Base-by-base conservation (phyloP, 352 stramenopile genomes). In the Globisporangium orthogonon region DNA sequence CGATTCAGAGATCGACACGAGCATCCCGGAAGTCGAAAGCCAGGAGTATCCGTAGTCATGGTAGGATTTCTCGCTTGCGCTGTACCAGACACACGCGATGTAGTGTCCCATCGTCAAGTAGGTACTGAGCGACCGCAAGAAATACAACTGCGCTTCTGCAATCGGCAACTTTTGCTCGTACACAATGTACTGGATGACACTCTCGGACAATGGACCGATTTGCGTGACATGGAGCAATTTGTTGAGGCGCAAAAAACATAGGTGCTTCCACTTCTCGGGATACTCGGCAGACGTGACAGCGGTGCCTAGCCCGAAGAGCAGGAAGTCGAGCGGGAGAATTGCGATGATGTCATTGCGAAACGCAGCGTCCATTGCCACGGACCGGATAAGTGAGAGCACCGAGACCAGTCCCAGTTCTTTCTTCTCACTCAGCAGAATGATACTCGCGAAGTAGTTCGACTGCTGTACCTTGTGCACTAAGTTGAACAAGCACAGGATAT, bases 61-160 rank as follows among this genome's bases (percentile, higher is more conserved):
- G 15, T 67, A 71, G 5, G 65, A 61, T 9, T 72, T 50, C 37
- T 84, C 67, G 29, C 74, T 81, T 2, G 70, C 65, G 0, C 71
- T 58, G 58, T 73, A 89, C 78, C 78, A 89, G 29, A 78, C 58
- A 30, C 76, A 87, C 2, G 76, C 78, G 46, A 91, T 68, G 28
- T 78, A 74, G 53, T 91, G 80, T 0, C 72, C 78, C 66, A 83
- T 84, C 17, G 71, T 61, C 9, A 89, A 28, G 51, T 85, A 91
- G n/a, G 67, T 70, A 0, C 31, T 45, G 7, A 91, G 46, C 2
- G 76, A 76, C 2, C 73, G 68, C 9, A 67, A n/a, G 18, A 87
- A 89, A 23, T 73, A 71, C 0, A 91, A 56, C 14, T 63, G 31
- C 0, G 64, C 65, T 46, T 91, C 80, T 0, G 60, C 63, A 1